These are phyloP conservation scores for Neocucurbitaria cava DNA, from an alignment of 2,329 filamentous ascomycete genomes.

Conservation along the genomic window DNA sequence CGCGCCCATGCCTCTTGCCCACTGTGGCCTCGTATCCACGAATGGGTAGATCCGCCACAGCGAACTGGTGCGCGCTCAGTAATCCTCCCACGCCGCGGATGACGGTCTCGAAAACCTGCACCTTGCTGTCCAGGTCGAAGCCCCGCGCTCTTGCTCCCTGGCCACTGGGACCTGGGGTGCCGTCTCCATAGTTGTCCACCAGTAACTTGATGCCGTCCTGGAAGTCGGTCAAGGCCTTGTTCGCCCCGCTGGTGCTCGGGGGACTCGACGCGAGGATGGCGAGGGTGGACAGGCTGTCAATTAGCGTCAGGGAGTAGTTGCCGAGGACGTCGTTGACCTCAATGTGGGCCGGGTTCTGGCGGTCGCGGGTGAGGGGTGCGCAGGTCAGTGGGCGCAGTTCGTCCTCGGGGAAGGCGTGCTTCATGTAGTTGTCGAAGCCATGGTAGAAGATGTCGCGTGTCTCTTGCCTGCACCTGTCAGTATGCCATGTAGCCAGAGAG, in stretches of 20 bases:
- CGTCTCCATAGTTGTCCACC: slow-evolving; percentile 86
- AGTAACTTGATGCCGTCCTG: slow-evolving; percentile 79
- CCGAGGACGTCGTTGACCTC: slow-evolving; percentile 95
- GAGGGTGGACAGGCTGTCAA: slow-evolving; percentile 93
- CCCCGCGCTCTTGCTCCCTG: slow-evolving; percentile 76
- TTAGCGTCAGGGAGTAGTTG: slow-evolving; percentile 94
- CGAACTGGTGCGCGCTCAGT: slow-evolving; percentile 92
- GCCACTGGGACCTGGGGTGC: slow-evolving; percentile 70
- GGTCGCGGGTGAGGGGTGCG: slow-evolving; percentile 81
- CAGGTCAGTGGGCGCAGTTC: slow-evolving; percentile 90
- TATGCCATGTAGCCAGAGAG: not conserved
- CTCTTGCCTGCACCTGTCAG: slow-evolving; percentile 48
- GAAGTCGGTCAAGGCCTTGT: slow-evolving; percentile 65
- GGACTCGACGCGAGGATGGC: slow-evolving; percentile 86
- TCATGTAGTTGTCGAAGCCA: slow-evolving; percentile 94
- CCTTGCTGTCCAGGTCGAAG: slow-evolving; percentile 96
- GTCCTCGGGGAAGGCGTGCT: slow-evolving; percentile 92
- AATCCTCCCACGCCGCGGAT: slow-evolving; percentile 92
- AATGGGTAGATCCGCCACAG: slow-evolving; percentile 88
- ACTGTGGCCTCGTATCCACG: slow-evolving; percentile 70
- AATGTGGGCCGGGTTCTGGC: slow-evolving; percentile 77
- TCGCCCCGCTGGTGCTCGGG: slow-evolving; percentile 61
- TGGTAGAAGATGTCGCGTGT: slow-evolving; percentile 87
- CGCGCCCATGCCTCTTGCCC: slow-evolving; percentile 41
- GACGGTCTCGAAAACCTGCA: slow-evolving; percentile 97